Evolutionary conservation across 176 grass and related monocot species (phyloP).

Genomic region (Aechmea fasciata): DNA sequence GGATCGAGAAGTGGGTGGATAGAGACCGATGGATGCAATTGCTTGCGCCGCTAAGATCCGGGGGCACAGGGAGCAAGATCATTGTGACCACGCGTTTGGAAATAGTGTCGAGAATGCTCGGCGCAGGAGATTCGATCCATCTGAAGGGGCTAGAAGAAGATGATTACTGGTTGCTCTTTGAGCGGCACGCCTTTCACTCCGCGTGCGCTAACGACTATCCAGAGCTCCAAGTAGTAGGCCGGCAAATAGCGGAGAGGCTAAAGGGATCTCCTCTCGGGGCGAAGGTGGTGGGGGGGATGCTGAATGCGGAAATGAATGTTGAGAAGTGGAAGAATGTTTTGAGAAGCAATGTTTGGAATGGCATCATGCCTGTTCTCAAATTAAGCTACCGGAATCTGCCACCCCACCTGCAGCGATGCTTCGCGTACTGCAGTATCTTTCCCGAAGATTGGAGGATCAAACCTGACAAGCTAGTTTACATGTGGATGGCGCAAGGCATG

Average conservation of each 20-base stretch:
- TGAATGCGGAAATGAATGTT: conserved; percentile 34
- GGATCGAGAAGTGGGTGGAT: conserved; percentile 33
- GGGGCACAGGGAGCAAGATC: conserved; percentile 35
- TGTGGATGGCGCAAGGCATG: conserved; percentile 71
- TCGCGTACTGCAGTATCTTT: conserved; percentile 52
- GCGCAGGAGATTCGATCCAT: conserved; percentile 15
- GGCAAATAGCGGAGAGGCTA: conserved; percentile 32
- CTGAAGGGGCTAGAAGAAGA: conserved; percentile 35
- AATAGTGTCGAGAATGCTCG: conserved; percentile 24
- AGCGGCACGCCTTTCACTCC: conserved; percentile 26
- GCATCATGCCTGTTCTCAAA: conserved; percentile 50
- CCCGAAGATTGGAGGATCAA: conserved; percentile 40
- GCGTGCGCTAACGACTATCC: conserved; percentile 22
- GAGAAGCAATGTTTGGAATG: conserved; percentile 45
- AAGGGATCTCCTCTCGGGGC: conserved; percentile 51
- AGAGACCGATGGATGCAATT: conserved; percentile 24
- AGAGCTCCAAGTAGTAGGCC: conserved; percentile 36
- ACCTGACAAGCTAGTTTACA: conserved; percentile 27
- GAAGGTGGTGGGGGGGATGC: conserved; percentile 39
- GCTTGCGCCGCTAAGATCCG: conserved; percentile 23
- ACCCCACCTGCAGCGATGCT: conserved; percentile 46
- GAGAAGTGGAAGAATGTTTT: conserved; percentile 39
- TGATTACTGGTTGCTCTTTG: conserved; percentile 47
- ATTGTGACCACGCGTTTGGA: conserved; percentile 35
- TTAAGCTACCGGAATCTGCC: conserved; percentile 54